Evolutionary conservation across 208 protist species (phyloP), one percentile per base, ranked within the genome.

Genomic region (Trypanosoma platydactyli): DNA sequence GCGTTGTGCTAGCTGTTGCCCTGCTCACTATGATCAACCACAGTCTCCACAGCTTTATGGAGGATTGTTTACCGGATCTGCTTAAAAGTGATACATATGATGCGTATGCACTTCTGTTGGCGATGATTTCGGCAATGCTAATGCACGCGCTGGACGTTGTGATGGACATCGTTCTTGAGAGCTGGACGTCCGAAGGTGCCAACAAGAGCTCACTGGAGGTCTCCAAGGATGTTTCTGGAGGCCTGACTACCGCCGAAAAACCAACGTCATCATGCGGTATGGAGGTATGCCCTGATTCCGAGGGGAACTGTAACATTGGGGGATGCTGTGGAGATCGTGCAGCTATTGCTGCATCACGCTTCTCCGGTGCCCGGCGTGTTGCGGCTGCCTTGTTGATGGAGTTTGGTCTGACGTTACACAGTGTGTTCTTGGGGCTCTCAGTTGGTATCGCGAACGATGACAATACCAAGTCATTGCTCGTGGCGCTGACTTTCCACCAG

Each of bases 401-500:
- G 59, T 81, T 86, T 49, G 80, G 81, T 35, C 61, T 86, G 27
- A 80, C 82, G 29, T 56, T 86, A 40, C 85, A 91, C 75, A 91
- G 82, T 60, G 22, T 91, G 27, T 87, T 91, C 49, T 62, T 91
- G 15, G 85, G 85, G 9, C 51, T 91, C 20, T 70, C 81, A 9
- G 69, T 88, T 20, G 85, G 85, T 24, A 71, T 88, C 20, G 68
- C 75, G 50, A 59, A 48, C 5, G 75, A 91, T 45, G 18, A 42
- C 12, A 77, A 83, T 64, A 67, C 81, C 3, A 64, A 53, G 63
- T 73, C 75, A 27, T 54, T 91, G 5, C 57, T 79, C 33, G 71
- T 70, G 44, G 85, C 85, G n/a, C 57, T 91, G 25, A 68, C 60
- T 54, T 71, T 91, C n/a, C 85, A 91, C 48, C 85, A 91, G 62